Evolutionary conservation across 306 rosid genomes (phyloP).

Genomic region (Corylus americana): DNA sequence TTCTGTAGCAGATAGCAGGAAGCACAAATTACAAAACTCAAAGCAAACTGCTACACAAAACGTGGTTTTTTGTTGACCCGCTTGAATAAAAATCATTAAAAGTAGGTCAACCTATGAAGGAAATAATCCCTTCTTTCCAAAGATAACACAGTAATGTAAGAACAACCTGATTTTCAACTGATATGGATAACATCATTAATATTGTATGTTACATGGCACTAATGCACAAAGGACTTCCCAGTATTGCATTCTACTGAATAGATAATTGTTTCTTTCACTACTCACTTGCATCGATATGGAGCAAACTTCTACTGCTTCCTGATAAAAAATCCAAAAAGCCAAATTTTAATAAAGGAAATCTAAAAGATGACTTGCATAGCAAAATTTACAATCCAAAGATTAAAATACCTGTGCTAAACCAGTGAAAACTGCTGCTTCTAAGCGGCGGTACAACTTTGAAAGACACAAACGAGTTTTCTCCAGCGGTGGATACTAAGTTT

Average conservation of each 20-base stretch:
- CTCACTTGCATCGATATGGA: conserved; percentile 85
- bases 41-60: not conserved
- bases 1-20: conserved; percentile 55
- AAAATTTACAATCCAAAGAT: conserved; percentile 20
- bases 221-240: conserved; percentile 3
- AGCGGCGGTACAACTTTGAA: conserved; percentile 89
- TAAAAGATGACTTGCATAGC: conserved; percentile 13
- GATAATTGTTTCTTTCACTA: conserved; percentile 20
- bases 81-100: conserved; percentile 20
- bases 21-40: conserved; percentile 27
- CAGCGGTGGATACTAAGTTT: conserved; percentile 91
- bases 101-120: conserved; percentile 16
- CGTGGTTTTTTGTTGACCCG: not conserved
- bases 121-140: conserved; percentile 6
- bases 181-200: not conserved
- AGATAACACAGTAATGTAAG: not conserved
- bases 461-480: conserved; percentile 93
- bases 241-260: not conserved
- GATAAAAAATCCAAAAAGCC: conserved; percentile 31
- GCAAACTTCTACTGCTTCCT: conserved; percentile 98
- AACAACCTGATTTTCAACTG: conserved; percentile 7
- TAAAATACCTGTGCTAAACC: conserved; percentile 93
- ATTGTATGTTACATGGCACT: not conserved
- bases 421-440: conserved; percentile 88
- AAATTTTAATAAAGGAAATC: conserved; percentile 14